Evolutionary conservation across 2,329 filamentous ascomycete genomes (phyloP).

Genomic region (Aureobasidium sp.): DNA sequence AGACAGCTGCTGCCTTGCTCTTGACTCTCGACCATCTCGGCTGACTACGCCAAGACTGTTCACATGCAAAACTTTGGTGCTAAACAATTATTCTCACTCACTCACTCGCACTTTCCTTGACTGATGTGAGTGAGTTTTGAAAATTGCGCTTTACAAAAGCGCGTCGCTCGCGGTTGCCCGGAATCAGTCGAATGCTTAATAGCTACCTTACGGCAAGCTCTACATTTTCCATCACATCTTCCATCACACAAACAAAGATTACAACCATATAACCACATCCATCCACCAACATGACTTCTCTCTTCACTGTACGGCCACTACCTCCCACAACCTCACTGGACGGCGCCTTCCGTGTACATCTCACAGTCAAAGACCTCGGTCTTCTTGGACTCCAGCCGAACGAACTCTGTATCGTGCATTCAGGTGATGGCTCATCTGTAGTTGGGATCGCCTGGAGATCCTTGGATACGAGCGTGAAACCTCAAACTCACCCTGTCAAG

Average conservation of each 20-base stretch:
- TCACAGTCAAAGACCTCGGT: constrained; percentile 51
- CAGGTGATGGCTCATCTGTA: constrained; percentile 37
- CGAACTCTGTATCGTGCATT: constrained; percentile 50
- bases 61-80: too few species aligned
- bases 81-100: too few species aligned
- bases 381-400: constrained; percentile 50
- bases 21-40: background rate
- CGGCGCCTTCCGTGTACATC: constrained; percentile 53
- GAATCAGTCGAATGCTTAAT: too few species aligned
- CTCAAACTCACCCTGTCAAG: constrained; percentile 61
- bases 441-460: constrained; percentile 59
- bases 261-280: too few species aligned
- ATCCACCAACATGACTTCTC: too few species aligned
- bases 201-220: too few species aligned
- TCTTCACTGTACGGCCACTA: constrained; percentile 50
- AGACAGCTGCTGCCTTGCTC: background rate
- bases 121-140: too few species aligned
- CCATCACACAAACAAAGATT: too few species aligned
- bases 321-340: constrained; percentile 43
- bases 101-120: too few species aligned
- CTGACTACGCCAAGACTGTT: constrained; percentile 10
- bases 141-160: too few species aligned
- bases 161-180: too few species aligned
- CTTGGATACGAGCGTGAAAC: constrained; percentile 47
- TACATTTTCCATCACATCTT: too few species aligned